A percentile compares a stretch with the other conserved stretches of the same genome.
These are phyloP conservation scores for Penicillium decumbens DNA, from an alignment of 2,329 filamentous ascomycete species.

Conservation along the genomic window DNA sequence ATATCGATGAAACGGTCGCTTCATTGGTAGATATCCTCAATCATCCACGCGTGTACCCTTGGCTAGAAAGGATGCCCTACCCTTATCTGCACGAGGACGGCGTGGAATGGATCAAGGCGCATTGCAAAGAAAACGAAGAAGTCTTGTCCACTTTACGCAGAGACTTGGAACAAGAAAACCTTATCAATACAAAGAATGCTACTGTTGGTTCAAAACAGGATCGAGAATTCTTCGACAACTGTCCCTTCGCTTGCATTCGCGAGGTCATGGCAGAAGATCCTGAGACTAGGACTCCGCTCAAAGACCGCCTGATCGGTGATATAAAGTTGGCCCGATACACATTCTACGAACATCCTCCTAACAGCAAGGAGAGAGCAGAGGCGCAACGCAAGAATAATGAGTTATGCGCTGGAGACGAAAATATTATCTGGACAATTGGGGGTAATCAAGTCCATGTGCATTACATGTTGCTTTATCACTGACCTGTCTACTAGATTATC, in stretches of 20 bases:
- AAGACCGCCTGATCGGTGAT: constrained; percentile 24
- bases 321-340: constrained; percentile 19
- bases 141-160: not conserved
- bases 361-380: constrained; percentile 13
- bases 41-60: constrained; percentile 21
- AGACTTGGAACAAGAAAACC: not conserved
- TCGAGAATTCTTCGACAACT: constrained; percentile 11
- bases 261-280: constrained; percentile 7
- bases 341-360: constrained; percentile 23
- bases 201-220: not conserved
- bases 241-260: constrained; percentile 24
- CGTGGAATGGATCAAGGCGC: constrained; percentile 9
- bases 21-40: constrained; percentile 19
- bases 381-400: constrained; percentile 17
- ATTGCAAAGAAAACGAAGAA: constrained; percentile 1
- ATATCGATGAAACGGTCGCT: constrained; percentile 10
- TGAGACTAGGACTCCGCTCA: constrained; percentile 3
- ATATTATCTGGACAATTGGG: constrained; percentile 26
- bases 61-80: constrained; percentile 23
- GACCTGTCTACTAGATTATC: constrained; percentile 15
- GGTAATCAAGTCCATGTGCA: constrained; percentile 10
- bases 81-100: constrained; percentile 24
- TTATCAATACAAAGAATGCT: not conserved
- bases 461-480: not conserved
- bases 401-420: constrained; percentile 19